Evolutionary conservation across 805 yeast genomes (phyloP).

Genomic region (Metschnikowia gelsemii): DNA sequence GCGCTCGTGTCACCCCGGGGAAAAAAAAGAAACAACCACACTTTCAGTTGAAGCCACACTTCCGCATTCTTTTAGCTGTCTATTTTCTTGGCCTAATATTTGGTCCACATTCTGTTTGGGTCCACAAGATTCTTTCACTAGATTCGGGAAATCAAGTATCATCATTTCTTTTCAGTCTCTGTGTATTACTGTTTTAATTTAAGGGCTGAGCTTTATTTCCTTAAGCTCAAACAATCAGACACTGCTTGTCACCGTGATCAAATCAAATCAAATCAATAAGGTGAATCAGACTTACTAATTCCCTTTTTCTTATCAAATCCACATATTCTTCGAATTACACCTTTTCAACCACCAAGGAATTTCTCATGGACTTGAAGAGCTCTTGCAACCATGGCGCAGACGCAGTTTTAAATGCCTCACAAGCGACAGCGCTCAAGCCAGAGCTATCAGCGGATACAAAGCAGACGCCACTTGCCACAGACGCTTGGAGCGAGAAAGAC

Average conservation of each 20-base stretch:
- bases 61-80: background rate
- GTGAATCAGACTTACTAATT: too few relatives aligned
- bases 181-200: too few relatives aligned
- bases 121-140: too few relatives aligned
- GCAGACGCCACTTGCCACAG: background rate
- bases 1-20: background rate
- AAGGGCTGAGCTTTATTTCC: too few relatives aligned
- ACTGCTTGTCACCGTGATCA: too few relatives aligned
- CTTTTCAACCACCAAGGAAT: too few relatives aligned
- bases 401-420: background rate
- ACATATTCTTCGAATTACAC: too few relatives aligned
- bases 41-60: conserved; percentile 2
- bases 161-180: too few relatives aligned
- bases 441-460: background rate
- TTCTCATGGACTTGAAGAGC: conserved; percentile 15
- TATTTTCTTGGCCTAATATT: background rate
- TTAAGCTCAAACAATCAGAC: too few relatives aligned
- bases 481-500: background rate
- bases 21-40: background rate
- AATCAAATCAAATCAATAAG: too few relatives aligned
- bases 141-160: too few relatives aligned
- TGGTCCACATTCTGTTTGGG: background rate
- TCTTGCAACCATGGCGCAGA: conserved; percentile 14
- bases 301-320: too few relatives aligned
- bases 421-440: background rate